Base-by-base conservation (phyloP, 495 filamentous ascomycete genomes). In the Lasiosphaeria hispida region DNA sequence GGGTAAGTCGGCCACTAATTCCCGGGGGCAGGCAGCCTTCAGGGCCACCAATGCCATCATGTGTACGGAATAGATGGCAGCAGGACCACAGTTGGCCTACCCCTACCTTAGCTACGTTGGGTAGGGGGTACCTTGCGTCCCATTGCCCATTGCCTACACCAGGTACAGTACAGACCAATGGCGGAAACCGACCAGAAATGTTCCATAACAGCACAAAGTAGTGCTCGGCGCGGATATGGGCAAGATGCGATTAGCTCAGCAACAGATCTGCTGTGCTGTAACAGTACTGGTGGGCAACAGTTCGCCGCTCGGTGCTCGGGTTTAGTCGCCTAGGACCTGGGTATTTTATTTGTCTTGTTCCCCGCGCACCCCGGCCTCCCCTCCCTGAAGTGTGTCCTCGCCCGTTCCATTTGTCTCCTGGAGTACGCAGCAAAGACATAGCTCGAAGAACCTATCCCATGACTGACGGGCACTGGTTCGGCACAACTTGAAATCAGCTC, bases 211-310 rank as follows among this genome's bases (percentile, higher is more conserved):
- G 23, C 23, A 30, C 42, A 45, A 23, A 13, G 42, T 45, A 23
- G 43, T 45, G 15, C 17, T 17, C 17, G 34, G 19, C 38, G n/a
- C 37, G 38, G 38, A 44, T 30, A 14, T 41, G 42, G 42, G 33
- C 1, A 48, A 34, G 41, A 38, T 40, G 53, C 41, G 53, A 55
- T 55, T 55, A 55, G 53, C 53, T 55, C 53, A 55, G 53, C 53
- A 13, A 54, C 51, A 35, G 14, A 10, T 15, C 30, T n/a, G 40
- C 44, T 5, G 13, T 30, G 6, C 19, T 34, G 33, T 37, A 19
- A 19, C 37, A 11, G n/a, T 30, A 30, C 23, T 30, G 5, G 23
- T 30, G 23, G 23, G 23, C 23, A 5, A 30, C 23, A 30, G 5
- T 2, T 5, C 5, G 23, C 23, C 23, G 23, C 23, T 30, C 5